A percentile compares a stretch with the other conserved stretches of the same genome.
Conservation (phyloP, 2,329 filamentous ascomycete genomes). For the Aspergillus awamori region DNA sequence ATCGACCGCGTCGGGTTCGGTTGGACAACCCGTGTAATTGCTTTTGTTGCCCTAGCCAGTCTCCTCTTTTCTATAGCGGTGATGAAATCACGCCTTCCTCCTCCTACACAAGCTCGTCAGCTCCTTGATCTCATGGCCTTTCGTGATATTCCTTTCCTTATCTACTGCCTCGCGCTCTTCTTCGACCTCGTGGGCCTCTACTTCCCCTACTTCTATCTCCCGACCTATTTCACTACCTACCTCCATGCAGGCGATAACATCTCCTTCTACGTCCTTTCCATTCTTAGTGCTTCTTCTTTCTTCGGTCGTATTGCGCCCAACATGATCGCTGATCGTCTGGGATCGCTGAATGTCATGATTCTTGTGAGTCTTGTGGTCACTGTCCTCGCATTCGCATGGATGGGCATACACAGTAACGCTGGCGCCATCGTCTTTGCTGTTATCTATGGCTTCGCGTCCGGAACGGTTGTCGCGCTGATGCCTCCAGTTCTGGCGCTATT, state of each 20-base stretch:
- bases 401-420: conserved; percentile 28
- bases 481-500: conserved; percentile 40
- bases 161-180: conserved; percentile 45
- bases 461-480: conserved; percentile 44
- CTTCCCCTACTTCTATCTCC: conserved; percentile 56
- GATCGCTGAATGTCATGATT: conserved; percentile 49
- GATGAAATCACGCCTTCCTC: conserved; percentile 23
- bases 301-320: conserved; percentile 58
- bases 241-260: conserved; percentile 51
- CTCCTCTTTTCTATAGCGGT: background rate
- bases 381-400: conserved; percentile 39
- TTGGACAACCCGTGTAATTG: background rate
- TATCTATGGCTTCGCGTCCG: conserved; percentile 46
- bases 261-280: conserved; percentile 61
- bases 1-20: background rate
- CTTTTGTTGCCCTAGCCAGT: background rate
- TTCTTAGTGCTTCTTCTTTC: conserved; percentile 59
- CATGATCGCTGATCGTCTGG: conserved; percentile 53
- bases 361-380: conserved; percentile 32
- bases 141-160: conserved; percentile 41
- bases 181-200: conserved; percentile 48
- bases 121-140: conserved; percentile 43
- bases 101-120: conserved; percentile 29
- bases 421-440: conserved; percentile 38
- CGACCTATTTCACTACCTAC: conserved; percentile 53